Evolutionary conservation across 2,329 filamentous ascomycete genomes (phyloP), one percentile per base, ranked within the genome.

Genomic region (Hypocrella siamensis): DNA sequence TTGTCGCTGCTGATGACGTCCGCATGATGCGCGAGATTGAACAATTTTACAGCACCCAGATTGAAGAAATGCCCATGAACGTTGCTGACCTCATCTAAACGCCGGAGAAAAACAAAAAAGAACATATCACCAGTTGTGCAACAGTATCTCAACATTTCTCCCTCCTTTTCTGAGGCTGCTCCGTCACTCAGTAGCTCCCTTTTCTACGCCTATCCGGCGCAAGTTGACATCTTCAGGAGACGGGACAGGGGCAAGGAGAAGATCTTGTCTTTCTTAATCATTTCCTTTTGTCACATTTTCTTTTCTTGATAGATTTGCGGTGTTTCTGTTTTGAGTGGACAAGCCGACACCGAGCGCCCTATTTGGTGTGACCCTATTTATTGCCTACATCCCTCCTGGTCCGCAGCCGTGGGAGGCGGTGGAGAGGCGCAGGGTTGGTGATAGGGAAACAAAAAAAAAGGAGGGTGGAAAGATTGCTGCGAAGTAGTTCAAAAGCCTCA

Each of bases 41-140:
- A 65, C 84, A 94, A 69, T 98, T 96, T 75, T 98, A 98, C 79
- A 93, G 84, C 75, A 98, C 90, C 61, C 90, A 98, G 70, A 96
- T 98, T 48, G 90, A 98, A 68, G 90, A 98, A 75, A 98, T 98
- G 90, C 90, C 90, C 55, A 96, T 98, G 90, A 80, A 80, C 62
- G 75, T 80, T 49, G 75, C 75, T 47, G 75, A 80, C 50, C 73
- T 80, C 47, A 80, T 80, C 60, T 79, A 77, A 74, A 42, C 15
- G 11, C 12, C 15, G 12, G 25, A 14, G 9, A 26, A 74, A 42
- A n/a, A 10, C 12, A n/a, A n/a, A 14, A 14, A 7, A 26, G 10
- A 14, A 26, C 6, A 12, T 11, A 14, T 14, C 4, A 7, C 11
- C 21, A 24, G 8, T 12, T 24, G 9, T 24, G 21, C 8, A 36